Conservation (phyloP, 768 basidiomycete genomes). For the Coprinellus aureogranulatus region DNA sequence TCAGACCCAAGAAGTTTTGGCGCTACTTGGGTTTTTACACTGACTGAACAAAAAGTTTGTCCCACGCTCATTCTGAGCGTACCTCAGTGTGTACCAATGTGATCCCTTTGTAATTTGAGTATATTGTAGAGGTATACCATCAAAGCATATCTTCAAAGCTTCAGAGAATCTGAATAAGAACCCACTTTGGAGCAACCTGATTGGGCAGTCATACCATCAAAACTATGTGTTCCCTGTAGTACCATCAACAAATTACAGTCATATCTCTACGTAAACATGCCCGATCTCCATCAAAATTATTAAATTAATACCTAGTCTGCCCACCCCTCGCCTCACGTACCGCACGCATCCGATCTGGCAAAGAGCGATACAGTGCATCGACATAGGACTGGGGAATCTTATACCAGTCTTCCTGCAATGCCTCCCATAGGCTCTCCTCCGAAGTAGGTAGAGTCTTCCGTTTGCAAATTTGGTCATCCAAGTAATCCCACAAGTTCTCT, state of each 20-base stretch:
- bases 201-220: too few relatives aligned
- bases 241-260: background rate
- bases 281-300: background rate
- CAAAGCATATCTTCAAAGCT: too few relatives aligned
- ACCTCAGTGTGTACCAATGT: background rate
- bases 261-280: background rate
- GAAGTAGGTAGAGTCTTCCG: constrained; percentile 15
- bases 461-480: constrained; percentile 17
- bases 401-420: constrained; percentile 9
- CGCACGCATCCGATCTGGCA: background rate
- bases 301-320: background rate
- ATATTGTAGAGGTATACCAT: background rate
- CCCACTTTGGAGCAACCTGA: too few relatives aligned
- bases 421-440: constrained; percentile 21
- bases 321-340: background rate
- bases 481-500: constrained; percentile 29
- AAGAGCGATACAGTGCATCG: background rate
- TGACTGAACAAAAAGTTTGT: background rate
- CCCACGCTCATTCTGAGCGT: background rate
- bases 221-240: background rate
- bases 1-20: too few relatives aligned
- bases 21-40: too few relatives aligned
- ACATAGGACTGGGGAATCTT: background rate
- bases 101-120: background rate
- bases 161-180: too few relatives aligned